phyloP scores from a whole-genome alignment of 1,284 basidiomycete genomes.

The Microbotryum silenes-acaulis region DNA sequence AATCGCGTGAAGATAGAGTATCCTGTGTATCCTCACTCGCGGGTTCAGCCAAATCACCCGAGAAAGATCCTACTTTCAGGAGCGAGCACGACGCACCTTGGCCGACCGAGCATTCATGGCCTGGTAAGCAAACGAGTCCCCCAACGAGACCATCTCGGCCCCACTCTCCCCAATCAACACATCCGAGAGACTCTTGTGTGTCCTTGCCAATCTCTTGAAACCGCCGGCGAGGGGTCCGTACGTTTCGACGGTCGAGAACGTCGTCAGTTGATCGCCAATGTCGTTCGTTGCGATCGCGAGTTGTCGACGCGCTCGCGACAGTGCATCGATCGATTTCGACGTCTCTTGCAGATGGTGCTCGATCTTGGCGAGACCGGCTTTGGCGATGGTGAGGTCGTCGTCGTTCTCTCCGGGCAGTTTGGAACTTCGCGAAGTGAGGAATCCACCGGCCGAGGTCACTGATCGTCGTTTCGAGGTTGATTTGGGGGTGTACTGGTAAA shows the following conservation, averaged over 20 bases:
- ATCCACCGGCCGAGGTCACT: slow-evolving; percentile 37
- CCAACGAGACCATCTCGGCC: slow-evolving; percentile 61
- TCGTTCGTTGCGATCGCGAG: slow-evolving; percentile 25
- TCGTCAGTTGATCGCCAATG: slow-evolving; percentile 62
- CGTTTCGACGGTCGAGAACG: slow-evolving; percentile 76
- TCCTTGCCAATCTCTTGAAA: slow-evolving; percentile 28
- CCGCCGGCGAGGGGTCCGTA: slow-evolving; percentile 50
- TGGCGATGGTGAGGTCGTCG: slow-evolving; percentile 69
- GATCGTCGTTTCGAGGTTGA: too few species aligned
- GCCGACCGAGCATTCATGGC: slow-evolving; percentile 88
- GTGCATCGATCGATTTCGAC: slow-evolving; percentile 74
- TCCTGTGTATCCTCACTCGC: slow-evolving; percentile 46
- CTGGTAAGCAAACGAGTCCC: slow-evolving; percentile 86
- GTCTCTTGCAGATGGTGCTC: slow-evolving; percentile 83
- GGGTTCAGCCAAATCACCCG: too few species aligned
- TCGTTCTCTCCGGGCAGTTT: slow-evolving; percentile 44
- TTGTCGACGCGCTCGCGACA: slow-evolving; percentile 53
- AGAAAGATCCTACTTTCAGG: too few species aligned
- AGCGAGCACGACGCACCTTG: slow-evolving; percentile 46
- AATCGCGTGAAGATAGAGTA: slow-evolving; percentile 73
- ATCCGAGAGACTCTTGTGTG: slow-evolving; percentile 25
- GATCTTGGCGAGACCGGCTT: slow-evolving; percentile 78
- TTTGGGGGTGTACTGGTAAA: slow-evolving; percentile 33
- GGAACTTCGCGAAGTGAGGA: slow-evolving; percentile 19
- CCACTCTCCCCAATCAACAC: slow-evolving; percentile 2